Evolutionary conservation across 768 basidiomycete species (phyloP).

Genomic region (Thelephora aurantiotincta): DNA sequence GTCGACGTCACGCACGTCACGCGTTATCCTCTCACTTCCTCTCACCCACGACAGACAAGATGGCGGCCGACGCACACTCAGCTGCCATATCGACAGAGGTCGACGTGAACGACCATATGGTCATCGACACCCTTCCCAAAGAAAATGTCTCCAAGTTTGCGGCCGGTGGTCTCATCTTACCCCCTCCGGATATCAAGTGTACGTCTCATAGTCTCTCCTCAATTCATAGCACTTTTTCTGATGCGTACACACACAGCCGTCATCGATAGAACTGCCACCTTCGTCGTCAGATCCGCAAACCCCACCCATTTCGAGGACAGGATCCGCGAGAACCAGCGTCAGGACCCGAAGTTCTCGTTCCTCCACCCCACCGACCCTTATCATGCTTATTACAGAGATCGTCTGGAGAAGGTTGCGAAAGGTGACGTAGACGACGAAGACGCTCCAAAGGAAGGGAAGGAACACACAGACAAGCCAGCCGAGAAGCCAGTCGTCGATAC

Average conservation of each 20-base stretch:
- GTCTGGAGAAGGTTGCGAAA: slow-evolving; percentile 67
- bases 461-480: slow-evolving; percentile 12
- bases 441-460: slow-evolving; percentile 29
- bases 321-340: slow-evolving; percentile 90
- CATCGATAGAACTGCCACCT: slow-evolving; percentile 87
- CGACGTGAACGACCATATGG: slow-evolving; percentile 24
- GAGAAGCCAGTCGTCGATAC: slow-evolving; percentile 38
- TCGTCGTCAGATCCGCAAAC: slow-evolving; percentile 88
- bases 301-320: slow-evolving; percentile 92
- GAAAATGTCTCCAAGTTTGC: slow-evolving; percentile 33
- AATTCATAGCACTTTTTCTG: background rate
- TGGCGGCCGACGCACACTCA: slow-evolving; percentile 31
- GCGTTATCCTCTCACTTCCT: slow-evolving; percentile 5
- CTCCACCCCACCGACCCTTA: slow-evolving; percentile 94
- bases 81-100: slow-evolving; percentile 22
- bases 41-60: slow-evolving; percentile 13
- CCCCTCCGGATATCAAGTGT: slow-evolving; percentile 94
- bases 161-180: slow-evolving; percentile 78
- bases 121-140: slow-evolving; percentile 24
- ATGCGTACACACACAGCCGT: slow-evolving; percentile 39
- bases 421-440: slow-evolving; percentile 62
- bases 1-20: too few relatives aligned
- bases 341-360: slow-evolving; percentile 98
- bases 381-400: slow-evolving; percentile 94
- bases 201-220: slow-evolving; percentile 15